Base-by-base conservation (phyloP, 2,329 filamentous ascomycete species). In the Podosphaera aphanis region DNA sequence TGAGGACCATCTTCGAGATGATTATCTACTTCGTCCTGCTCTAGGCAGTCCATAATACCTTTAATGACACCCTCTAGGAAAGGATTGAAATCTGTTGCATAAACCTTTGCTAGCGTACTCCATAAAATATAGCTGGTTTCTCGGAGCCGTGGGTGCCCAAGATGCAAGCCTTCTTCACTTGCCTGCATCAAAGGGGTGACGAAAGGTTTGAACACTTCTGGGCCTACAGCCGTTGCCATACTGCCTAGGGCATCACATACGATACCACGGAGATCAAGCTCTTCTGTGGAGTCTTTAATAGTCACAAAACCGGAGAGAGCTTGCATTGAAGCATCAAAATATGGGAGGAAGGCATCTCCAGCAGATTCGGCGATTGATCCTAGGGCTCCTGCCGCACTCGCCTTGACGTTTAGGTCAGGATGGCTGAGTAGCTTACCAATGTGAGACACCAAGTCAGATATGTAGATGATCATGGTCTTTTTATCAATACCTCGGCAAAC, bases 111-210 rank as follows among this genome's bases (percentile, higher is more conserved):
- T 59, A 98, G 77, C 36, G 83, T 84, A 52, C 83, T 85, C 88
- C 90, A 98, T 46, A 98, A 71, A 50, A 95, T 92, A 65, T 93
- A 98, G 60, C 84, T 93, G 50, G 85, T 94, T 68, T 98, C 90
- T 62, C 85, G 83, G 44, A 95, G 75, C 47, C 86, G 75, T 37
- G 86, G 82, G 64, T 94, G 86, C 55, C 84, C 86, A 2, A 98
- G 76, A 55, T 80, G 70, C 2, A 95, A 71, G 46, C 82, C 86
- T 63, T 94, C 86, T 63, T 94, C 86, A 53, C 83, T 93, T 13
- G 88, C 80, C 56, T 79, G 72, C 82, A 98, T 93, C 48, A 95
- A 70, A 37, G 84, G 83, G 58, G 81, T 70, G 31, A 95, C 86
- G 59, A 88, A 95, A 13, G 82, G 83, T 66, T 93, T 78, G 70